These are phyloP conservation scores for Xylaria cubensis DNA, from an alignment of 495 filamentous ascomycete genomes.

Conservation along the genomic window DNA sequence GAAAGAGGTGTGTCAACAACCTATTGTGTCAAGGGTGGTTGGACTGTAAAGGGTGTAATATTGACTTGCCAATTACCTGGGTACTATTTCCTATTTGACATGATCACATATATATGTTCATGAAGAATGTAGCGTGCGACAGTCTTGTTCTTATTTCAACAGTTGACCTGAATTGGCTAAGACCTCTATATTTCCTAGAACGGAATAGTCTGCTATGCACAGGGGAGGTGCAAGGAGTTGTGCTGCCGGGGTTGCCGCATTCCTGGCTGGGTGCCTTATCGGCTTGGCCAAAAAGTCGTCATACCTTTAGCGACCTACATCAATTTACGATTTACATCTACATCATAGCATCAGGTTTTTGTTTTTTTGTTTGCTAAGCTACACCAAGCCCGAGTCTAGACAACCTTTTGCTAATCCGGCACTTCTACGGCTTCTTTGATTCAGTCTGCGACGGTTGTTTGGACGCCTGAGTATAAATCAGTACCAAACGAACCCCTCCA, in stretches of 20 bases:
- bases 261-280: constrained; percentile 20
- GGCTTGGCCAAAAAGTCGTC: constrained; percentile 26
- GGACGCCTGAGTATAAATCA: not conserved
- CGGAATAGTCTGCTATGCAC: not conserved
- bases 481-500: not conserved
- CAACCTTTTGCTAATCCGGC: not conserved
- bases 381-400: not conserved
- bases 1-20: not conserved
- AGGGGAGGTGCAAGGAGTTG: not conserved
- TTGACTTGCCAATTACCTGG: too few species aligned
- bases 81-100: not conserved
- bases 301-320: constrained; percentile 3
- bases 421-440: not conserved
- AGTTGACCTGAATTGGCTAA: too few species aligned
- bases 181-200: too few species aligned
- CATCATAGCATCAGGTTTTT: constrained; percentile 11
- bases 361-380: not conserved
- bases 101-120: too few species aligned
- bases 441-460: not conserved
- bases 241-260: not conserved
- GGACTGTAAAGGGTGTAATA: not conserved
- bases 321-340: not conserved
- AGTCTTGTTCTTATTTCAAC: too few species aligned
- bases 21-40: not conserved
- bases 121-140: not conserved